Evolutionary conservation across 225 moss, liverwort and hornwort species (phyloP), one percentile per base, ranked within the genome.

Genomic region (Rhytidiadelphus loreus): DNA sequence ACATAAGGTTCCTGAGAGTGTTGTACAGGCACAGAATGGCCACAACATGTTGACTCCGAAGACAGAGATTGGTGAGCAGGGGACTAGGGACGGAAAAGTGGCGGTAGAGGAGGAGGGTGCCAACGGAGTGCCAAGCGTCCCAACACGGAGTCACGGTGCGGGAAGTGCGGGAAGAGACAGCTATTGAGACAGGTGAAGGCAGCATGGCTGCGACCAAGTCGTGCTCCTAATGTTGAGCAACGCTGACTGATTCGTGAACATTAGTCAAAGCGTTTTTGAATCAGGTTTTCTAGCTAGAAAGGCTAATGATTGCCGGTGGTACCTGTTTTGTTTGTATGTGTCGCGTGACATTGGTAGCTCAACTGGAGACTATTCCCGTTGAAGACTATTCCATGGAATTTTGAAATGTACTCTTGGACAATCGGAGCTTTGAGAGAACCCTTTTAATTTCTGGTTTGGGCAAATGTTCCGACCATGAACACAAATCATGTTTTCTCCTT

Each of bases 101-200:
- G 57, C 50, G 33, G 33, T 75, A 65, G 91, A 85, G 46, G 91
- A 91, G 9, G 65, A 84, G 22, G 46, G 32, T 46, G 65, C 87
- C n/a, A 87, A 69, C 50, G 66, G 65, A 48, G 48, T 23, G 94
- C 95, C 76, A 93, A 85, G 90, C 90, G 94, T 62, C 93, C 93
- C 7, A 96, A 94, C 81, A 83, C 87, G 73, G 95, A 95, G 83
- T 82, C 84, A 23, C 15, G 83, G 26, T 16, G 56, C 11, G 2
- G 4, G 48, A 74, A 48, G 2, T 69, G n/a, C 17, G 44, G 10
- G 44, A 43, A 37, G 18, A 48, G 48, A 90, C 39, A 89, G 87
- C 87, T 90, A 88, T 37, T 88, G 92, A 83, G 91, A 88, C 58
- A 87, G 77, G 82, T 88, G n/a, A 78, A 85, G 62, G 23, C 70